Percentiles rank a stretch among this genome's conserved stretches.
Conservation (phyloP, 2,329 filamentous ascomycete species). For the Chaetoscypha palmicola region DNA sequence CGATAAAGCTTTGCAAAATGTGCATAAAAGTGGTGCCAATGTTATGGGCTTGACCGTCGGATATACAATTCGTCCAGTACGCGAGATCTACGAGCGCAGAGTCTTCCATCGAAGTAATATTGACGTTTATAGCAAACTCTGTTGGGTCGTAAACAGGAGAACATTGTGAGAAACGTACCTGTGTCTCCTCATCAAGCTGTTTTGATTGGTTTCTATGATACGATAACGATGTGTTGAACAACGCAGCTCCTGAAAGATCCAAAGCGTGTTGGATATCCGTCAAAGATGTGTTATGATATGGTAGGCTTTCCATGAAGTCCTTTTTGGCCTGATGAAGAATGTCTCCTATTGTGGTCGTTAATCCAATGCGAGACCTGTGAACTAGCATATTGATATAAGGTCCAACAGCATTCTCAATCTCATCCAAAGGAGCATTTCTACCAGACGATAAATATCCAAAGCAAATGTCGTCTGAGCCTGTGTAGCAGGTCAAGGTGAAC, state of each 20-base stretch:
- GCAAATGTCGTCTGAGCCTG: slow-evolving; percentile 25
- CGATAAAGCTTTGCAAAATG: slow-evolving; percentile 31
- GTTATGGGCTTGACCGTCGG: slow-evolving; percentile 34
- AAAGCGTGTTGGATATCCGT: slow-evolving; percentile 32
- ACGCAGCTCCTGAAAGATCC: slow-evolving; percentile 4
- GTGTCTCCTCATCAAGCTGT: neutral
- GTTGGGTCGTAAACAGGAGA: slow-evolving; percentile 33
- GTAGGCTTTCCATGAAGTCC: slow-evolving; percentile 29
- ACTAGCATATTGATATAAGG: slow-evolving; percentile 36
- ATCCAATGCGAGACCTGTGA: slow-evolving; percentile 16
- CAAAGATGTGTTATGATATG: slow-evolving; percentile 35
- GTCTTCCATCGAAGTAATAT: slow-evolving; percentile 33
- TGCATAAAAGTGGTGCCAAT: slow-evolving; percentile 34
- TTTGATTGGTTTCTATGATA: slow-evolving; percentile 2
- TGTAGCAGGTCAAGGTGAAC: slow-evolving; percentile 34
- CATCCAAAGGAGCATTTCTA: slow-evolving; percentile 36
- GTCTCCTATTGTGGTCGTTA: slow-evolving; percentile 22
- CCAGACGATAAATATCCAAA: slow-evolving; percentile 37
- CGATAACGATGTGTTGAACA: slow-evolving; percentile 18
- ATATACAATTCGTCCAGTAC: slow-evolving; percentile 37
- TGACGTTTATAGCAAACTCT: slow-evolving; percentile 35
- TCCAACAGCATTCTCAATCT: slow-evolving; percentile 40
- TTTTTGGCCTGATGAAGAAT: slow-evolving; percentile 26
- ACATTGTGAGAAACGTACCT: slow-evolving; percentile 30
- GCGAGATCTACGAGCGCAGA: slow-evolving; percentile 33